Evolutionary conservation across 768 basidiomycete genomes (phyloP).

Genomic region (Suillus placidus): DNA sequence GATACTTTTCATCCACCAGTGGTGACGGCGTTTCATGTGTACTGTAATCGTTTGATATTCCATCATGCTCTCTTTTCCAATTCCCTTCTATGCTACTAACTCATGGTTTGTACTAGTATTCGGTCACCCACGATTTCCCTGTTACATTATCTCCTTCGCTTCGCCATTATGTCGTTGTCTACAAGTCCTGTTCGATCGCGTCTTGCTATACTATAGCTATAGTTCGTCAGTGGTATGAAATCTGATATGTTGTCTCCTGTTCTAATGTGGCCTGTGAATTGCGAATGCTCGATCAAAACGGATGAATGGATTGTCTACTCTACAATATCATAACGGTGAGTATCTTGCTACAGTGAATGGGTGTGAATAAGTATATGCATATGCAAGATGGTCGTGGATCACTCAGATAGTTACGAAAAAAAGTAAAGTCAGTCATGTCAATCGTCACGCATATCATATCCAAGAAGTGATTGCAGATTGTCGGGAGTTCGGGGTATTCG

Average conservation of each 20-base stretch:
- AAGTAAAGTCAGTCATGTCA: slow-evolving; percentile 2
- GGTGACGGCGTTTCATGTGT: slow-evolving; percentile 24
- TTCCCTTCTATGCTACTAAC: slow-evolving; percentile 34
- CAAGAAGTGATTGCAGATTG: neutral
- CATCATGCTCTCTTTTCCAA: slow-evolving; percentile 33
- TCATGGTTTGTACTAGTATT: slow-evolving; percentile 33
- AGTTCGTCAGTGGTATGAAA: slow-evolving; percentile 10
- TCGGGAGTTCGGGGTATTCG: neutral
- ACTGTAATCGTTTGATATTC: slow-evolving; percentile 30
- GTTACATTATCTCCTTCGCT: slow-evolving; percentile 22
- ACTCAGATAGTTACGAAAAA: neutral
- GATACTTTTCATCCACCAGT: slow-evolving; percentile 7
- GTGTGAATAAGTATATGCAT: slow-evolving; percentile 7
- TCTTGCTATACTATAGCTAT: slow-evolving; percentile 7
- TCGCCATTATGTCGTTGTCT: slow-evolving; percentile 5
- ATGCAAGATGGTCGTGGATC: neutral
- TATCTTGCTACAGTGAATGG: slow-evolving; percentile 3
- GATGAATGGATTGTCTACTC: neutral
- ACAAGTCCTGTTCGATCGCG: neutral
- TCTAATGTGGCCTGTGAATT: neutral
- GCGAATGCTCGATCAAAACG: neutral
- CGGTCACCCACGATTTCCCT: slow-evolving; percentile 26
- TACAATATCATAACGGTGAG: neutral
- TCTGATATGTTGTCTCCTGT: neutral
- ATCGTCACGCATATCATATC: neutral